phyloP scores from a whole-genome alignment of 306 rosid species.

The Fagus crenata region DNA sequence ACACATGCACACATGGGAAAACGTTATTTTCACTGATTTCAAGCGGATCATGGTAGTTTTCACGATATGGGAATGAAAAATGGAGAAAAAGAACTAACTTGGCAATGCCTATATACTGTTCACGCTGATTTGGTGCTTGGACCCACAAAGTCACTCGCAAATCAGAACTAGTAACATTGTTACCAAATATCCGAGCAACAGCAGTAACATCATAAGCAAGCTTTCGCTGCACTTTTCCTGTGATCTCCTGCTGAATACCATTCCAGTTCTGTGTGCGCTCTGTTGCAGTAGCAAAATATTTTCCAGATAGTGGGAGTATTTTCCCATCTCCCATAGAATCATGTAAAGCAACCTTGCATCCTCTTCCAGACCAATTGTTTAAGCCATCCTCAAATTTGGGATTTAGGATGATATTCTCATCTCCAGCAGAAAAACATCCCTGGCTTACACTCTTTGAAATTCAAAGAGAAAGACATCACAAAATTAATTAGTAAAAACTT shows the following conservation, averaged over 20 bases:
- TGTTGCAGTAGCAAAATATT: constrained; percentile 72
- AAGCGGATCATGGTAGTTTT: neutral
- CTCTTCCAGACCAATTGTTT: constrained; percentile 90
- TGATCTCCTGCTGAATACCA: constrained; percentile 93
- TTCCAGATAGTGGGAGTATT: constrained; percentile 68
- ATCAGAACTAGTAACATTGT: constrained; percentile 66
- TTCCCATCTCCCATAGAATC: constrained; percentile 78
- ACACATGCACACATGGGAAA: neutral
- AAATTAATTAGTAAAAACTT: constrained; percentile 14
- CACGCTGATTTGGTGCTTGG: constrained; percentile 68
- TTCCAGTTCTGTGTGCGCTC: constrained; percentile 87
- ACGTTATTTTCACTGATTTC: neutral
- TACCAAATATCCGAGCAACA: constrained; percentile 73
- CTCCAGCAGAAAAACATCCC: constrained; percentile 37
- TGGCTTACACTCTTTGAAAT: constrained; percentile 39
- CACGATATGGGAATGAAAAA: constrained; percentile 4
- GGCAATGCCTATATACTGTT: constrained; percentile 85
- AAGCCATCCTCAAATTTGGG: constrained; percentile 79
- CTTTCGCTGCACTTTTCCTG: constrained; percentile 80
- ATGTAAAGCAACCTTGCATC: constrained; percentile 77
- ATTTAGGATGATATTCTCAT: constrained; percentile 59
- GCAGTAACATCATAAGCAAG: constrained; percentile 75
- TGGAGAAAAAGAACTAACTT: constrained; percentile 49
- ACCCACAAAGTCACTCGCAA: constrained; percentile 78
- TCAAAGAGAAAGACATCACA: constrained; percentile 17